Evolutionary conservation across 257 asterid genomes (phyloP).

Genomic region (Orobanche coerulescens): DNA sequence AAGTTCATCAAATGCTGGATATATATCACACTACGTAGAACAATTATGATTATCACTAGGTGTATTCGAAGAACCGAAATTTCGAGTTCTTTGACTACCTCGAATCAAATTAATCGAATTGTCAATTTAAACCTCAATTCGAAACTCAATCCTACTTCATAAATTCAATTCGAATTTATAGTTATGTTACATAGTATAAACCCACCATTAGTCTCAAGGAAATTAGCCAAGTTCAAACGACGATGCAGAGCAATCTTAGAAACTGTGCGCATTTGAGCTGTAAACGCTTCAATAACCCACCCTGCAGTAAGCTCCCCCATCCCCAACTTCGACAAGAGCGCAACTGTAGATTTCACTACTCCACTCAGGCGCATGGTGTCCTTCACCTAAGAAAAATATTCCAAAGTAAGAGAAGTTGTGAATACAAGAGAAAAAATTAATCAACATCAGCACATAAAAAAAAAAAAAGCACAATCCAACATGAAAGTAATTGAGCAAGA

Average conservation of each 20-base stretch:
- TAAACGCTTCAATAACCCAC: slow-evolving; percentile 90
- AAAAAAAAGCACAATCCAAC: slow-evolving; percentile 15
- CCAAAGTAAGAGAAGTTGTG: slow-evolving; percentile 12
- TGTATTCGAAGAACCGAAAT: too few relatives aligned
- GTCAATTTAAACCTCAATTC: too few relatives aligned
- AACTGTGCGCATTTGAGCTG: slow-evolving; percentile 94
- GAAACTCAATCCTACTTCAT: too few relatives aligned
- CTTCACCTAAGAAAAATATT: slow-evolving; percentile 53
- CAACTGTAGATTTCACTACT: slow-evolving; percentile 75
- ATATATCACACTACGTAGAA: background rate
- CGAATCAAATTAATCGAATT: too few relatives aligned
- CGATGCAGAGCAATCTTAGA: slow-evolving; percentile 94
- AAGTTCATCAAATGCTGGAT: slow-evolving; percentile 1
- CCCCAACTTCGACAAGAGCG: slow-evolving; percentile 73
- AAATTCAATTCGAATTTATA: too few relatives aligned
- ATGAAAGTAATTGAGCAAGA: slow-evolving; percentile 13
- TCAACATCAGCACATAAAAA: slow-evolving; percentile 5
- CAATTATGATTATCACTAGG: slow-evolving; percentile 13
- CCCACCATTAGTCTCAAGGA: slow-evolving; percentile 78
- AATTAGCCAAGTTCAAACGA: slow-evolving; percentile 74
- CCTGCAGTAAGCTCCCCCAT: slow-evolving; percentile 73
- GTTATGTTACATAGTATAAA: background rate
- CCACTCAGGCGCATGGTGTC: slow-evolving; percentile 87
- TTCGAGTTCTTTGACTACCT: too few relatives aligned
- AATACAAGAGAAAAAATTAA: slow-evolving; percentile 1